Percentiles rank a stretch among this genome's conserved stretches.
Conservation (phyloP, 495 filamentous ascomycete species). For the Aspergillus mulundensis region DNA sequence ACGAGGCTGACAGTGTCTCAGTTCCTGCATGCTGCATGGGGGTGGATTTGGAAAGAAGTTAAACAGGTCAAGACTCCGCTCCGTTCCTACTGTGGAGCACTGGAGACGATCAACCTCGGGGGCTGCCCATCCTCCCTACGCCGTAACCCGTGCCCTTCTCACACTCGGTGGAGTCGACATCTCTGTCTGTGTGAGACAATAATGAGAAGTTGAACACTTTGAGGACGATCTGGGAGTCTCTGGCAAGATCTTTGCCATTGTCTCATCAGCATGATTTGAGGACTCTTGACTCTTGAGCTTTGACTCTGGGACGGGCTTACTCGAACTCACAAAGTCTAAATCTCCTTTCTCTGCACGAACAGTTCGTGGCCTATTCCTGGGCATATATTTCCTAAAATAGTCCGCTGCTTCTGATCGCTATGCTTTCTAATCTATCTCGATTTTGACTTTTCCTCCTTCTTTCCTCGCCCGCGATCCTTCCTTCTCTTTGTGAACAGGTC, state of each 20-base stretch:
- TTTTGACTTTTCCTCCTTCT: slow-evolving; percentile 7
- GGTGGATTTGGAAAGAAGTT: background rate
- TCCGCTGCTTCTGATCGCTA: slow-evolving; percentile 10
- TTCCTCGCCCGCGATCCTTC: background rate
- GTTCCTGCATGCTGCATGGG: slow-evolving; percentile 14
- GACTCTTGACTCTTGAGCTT: background rate
- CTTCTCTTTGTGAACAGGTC: background rate
- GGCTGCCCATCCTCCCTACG: slow-evolving; percentile 19
- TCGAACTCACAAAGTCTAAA: background rate
- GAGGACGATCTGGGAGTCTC: background rate
- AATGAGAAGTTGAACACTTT: background rate
- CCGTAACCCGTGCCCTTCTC: slow-evolving; percentile 1
- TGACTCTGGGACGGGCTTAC: background rate
- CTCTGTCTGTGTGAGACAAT: slow-evolving; percentile 15
- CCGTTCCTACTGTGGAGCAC: slow-evolving; percentile 22
- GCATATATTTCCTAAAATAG: slow-evolving; percentile 20
- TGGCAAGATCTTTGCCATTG: background rate
- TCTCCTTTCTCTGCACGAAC: slow-evolving; percentile 4
- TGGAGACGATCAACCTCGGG: slow-evolving; percentile 27
- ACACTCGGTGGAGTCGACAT: slow-evolving; percentile 15
- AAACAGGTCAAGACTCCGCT: slow-evolving; percentile 18
- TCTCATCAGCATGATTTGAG: background rate
- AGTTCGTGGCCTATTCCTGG: background rate
- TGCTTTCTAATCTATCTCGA: slow-evolving; percentile 3
- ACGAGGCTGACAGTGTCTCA: slow-evolving; percentile 22